Base-by-base conservation (phyloP, 2,329 filamentous ascomycete species). In the Herpotrichia juniperi region DNA sequence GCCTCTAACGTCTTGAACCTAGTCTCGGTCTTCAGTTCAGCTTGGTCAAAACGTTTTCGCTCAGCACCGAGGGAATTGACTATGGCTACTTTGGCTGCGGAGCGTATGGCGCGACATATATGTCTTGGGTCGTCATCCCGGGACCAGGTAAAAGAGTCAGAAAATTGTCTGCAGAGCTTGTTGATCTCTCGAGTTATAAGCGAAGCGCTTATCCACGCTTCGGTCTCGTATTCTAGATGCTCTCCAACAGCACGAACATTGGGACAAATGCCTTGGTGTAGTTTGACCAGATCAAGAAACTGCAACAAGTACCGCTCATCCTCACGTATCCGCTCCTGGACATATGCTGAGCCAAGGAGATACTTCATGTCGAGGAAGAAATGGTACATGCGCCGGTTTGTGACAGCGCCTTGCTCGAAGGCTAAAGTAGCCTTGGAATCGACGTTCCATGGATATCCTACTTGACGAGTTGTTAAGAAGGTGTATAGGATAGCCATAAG, bases 141-240 rank as follows among this genome's bases (percentile, higher is more conserved):
- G 35, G 83, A 83, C 67, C 87, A 84, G 44, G 86, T 84, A 79
- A 96, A 99, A 0, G 94, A 87, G 63, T 96, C 90, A 0, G 92
- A 87, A 51, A 97, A 88, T 64, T 94, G 89, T 57, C 93, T 84
- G 67, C 93, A 96, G 31, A 97, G 83, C 48, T 91, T 87, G 69
- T 97, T 97, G 72, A 99, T 93, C 72, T 99, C 93, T 45, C 93
- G 85, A 44, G 94, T 97, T 51, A 99, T 90, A 45, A 97, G 82
- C 6, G 93, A 96, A 3, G 94, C 93, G 51, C 91, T 96, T 47
- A 99, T 97, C 94, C 94, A 99, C 17, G 91, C 90, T 75, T 99
- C 96, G 1, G 93, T 96, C 74, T 99, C 94, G 68, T 97, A 99
- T 73, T 99, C 96, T 26, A 99, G 90, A 71, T 99, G 94, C 68